These are phyloP conservation scores for Rhizopogon sp. DNA, from an alignment of 768 basidiomycete genomes.

Conservation along the genomic window DNA sequence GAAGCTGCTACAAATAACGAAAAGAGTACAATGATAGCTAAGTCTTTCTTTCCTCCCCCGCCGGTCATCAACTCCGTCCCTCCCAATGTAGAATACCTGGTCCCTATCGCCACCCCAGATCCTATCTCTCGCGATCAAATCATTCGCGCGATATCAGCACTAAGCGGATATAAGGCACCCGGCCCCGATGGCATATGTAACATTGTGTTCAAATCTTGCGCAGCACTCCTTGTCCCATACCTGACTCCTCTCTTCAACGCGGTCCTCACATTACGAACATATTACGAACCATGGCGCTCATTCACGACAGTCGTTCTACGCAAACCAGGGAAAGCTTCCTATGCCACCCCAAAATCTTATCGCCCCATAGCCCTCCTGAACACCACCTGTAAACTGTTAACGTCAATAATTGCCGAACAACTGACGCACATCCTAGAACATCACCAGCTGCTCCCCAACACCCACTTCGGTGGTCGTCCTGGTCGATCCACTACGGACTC, in stretches of 20 bases:
- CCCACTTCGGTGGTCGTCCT: conserved; percentile 34
- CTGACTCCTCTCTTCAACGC: conserved; percentile 13
- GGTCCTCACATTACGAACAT: conserved; percentile 4
- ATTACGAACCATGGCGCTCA: conserved; percentile 12
- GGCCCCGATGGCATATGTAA: conserved; percentile 24
- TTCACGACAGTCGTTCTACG: conserved; percentile 26
- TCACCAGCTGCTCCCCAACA: conserved; percentile 27
- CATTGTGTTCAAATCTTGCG: conserved; percentile 9
- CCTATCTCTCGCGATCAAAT: conserved; percentile 15
- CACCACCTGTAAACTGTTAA: conserved; percentile 27
- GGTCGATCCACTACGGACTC: conserved; percentile 34
- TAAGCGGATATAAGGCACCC: conserved; percentile 15
- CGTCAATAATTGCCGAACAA: conserved; percentile 17
- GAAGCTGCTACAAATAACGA: conserved; percentile 9
- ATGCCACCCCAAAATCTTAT: conserved; percentile 30
- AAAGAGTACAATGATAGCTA: conserved; percentile 14
- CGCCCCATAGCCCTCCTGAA: conserved; percentile 34
- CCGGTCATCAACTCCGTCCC: neutral
- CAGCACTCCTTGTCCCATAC: conserved; percentile 5
- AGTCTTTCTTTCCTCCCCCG: conserved; percentile 19
- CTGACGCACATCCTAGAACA: conserved; percentile 22
- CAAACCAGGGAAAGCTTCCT: conserved; percentile 33
- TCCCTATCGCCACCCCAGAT: neutral
- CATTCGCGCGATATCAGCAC: neutral
- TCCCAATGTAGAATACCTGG: conserved; percentile 4